phyloP scores from a whole-genome alignment of 805 yeast genomes.

The Wickerhamomyces bisporus region DNA sequence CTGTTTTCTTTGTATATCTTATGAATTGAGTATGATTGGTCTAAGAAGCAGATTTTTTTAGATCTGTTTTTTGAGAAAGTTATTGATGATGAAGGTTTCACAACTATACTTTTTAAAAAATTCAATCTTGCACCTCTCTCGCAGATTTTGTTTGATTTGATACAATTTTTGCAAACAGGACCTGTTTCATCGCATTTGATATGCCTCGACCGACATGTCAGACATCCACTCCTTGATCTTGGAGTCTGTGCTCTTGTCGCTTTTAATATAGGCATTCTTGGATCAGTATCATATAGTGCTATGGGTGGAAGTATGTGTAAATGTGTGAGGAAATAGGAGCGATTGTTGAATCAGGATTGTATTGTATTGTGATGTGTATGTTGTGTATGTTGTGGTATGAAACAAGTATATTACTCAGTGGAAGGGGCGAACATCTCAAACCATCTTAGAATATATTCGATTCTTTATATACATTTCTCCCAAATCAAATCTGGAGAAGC shows the following conservation, averaged over 20 bases:
- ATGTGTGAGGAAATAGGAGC: too few species aligned
- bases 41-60: slow-evolving; percentile 10
- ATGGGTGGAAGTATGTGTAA: too few species aligned
- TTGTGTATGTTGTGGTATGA: too few species aligned
- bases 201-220: slow-evolving; percentile 55
- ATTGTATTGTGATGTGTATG: too few species aligned
- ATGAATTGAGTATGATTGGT: slow-evolving; percentile 19
- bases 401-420: too few species aligned
- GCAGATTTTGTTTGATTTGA: slow-evolving; percentile 42
- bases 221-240: slow-evolving; percentile 41
- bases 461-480: too few species aligned
- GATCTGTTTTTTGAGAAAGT: background rate
- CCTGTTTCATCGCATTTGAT: slow-evolving; percentile 57
- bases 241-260: slow-evolving; percentile 1
- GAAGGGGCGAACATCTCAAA: too few species aligned
- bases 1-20: slow-evolving; percentile 10
- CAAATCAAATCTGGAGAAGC: too few species aligned
- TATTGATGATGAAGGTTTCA: slow-evolving; percentile 10
- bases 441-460: too few species aligned
- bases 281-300: background rate
- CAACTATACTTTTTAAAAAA: slow-evolving; percentile 29
- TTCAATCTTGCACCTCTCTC: slow-evolving; percentile 42
- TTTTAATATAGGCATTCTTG: background rate
- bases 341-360: too few species aligned
- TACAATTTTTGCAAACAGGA: slow-evolving; percentile 50